Evolutionary conservation across 2,329 filamentous ascomycete species (phyloP), one percentile per base, ranked within the genome.

Genomic region (Trichoderma sp.): DNA sequence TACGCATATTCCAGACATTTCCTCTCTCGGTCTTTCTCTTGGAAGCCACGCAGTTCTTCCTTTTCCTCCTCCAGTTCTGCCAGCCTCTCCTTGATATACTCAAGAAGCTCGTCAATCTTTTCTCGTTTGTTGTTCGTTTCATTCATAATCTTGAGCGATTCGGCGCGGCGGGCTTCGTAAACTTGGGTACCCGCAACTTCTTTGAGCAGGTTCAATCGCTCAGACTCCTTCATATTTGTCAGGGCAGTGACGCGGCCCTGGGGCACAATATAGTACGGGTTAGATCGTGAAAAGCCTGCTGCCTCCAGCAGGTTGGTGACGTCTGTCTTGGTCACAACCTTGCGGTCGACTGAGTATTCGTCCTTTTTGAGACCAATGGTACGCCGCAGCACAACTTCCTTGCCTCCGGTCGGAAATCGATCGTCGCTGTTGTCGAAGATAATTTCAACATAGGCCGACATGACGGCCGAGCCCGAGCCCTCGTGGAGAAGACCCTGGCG

Each of bases 371-470:
- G 86, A 64, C 95, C 96, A 79, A 99, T 99, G 0, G 96, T 98
- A 56, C 96, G 92, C 71, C 96, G 92, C 70, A 99, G 84, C 53
- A 96, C 90, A 59, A 98, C 89, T 79, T 99, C 95, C 70, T 94
- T 91, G 77, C 93, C 96, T 74, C 93, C 93, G 11, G 94, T 97
- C 43, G 94, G 94, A 77, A 99, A 98, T 75, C 96, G 92, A 75
- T 96, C 93, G 79, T 99, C 95, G 75, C 88, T 92, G 79, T 99
- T 99, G 86, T 99, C 96, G 80, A 99, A 99, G 73, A 97, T 97
- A 76, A 99, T 93, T 81, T 99, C 96, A 70, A 99, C 96, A 76
- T 98, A 99, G n/a, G 96, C 96, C 59, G 94, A 97, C 93, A 97
- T 97, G 76, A 99, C 95, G 19, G 96, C 96, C 4, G 95, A 97